Percentiles rank a stretch among this genome's conserved stretches.
These are phyloP conservation scores for Laetiporus sulphureus DNA, from an alignment of 1,284 basidiomycete species.

Conservation along the genomic window DNA sequence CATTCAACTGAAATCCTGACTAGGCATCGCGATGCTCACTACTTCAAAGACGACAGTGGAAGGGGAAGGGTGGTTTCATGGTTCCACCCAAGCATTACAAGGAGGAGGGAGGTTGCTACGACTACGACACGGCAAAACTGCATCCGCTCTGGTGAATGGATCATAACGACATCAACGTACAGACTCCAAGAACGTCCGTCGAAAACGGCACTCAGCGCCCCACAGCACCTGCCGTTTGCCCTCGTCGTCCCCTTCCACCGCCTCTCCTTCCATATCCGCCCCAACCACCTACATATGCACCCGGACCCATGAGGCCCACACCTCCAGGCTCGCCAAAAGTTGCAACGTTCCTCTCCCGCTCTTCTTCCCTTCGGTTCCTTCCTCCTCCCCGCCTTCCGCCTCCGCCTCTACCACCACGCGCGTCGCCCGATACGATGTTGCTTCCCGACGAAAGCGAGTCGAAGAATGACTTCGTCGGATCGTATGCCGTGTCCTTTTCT, in stretches of 20 bases:
- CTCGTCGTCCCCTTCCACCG: slow-evolving; percentile 33
- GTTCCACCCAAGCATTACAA: too few relatives aligned
- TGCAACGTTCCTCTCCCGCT: slow-evolving; percentile 71
- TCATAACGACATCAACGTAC: too few relatives aligned
- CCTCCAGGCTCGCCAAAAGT: slow-evolving; percentile 80
- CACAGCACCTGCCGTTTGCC: slow-evolving; percentile 10
- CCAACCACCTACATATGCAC: slow-evolving; percentile 47
- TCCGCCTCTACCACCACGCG: slow-evolving; percentile 26
- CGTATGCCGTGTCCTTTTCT: slow-evolving; percentile 46
- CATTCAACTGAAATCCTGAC: too few relatives aligned
- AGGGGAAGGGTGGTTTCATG: too few relatives aligned
- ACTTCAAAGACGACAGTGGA: too few relatives aligned
- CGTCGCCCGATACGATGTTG: slow-evolving; percentile 23
- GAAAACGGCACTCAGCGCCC: too few relatives aligned
- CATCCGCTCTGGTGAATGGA: too few relatives aligned
- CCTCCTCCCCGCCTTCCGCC: slow-evolving; percentile 45
- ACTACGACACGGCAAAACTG: too few relatives aligned
- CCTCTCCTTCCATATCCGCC: slow-evolving; percentile 44
- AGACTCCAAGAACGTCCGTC: too few relatives aligned
- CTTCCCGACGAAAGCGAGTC: slow-evolving; percentile 60
- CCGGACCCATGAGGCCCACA: slow-evolving; percentile 64
- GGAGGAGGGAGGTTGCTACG: too few relatives aligned
- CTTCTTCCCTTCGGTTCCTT: slow-evolving; percentile 67
- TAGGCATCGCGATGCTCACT: too few relatives aligned
- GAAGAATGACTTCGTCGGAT: slow-evolving; percentile 73